Conservation (phyloP, 768 basidiomycete genomes). For the Termitomyces sp. region DNA sequence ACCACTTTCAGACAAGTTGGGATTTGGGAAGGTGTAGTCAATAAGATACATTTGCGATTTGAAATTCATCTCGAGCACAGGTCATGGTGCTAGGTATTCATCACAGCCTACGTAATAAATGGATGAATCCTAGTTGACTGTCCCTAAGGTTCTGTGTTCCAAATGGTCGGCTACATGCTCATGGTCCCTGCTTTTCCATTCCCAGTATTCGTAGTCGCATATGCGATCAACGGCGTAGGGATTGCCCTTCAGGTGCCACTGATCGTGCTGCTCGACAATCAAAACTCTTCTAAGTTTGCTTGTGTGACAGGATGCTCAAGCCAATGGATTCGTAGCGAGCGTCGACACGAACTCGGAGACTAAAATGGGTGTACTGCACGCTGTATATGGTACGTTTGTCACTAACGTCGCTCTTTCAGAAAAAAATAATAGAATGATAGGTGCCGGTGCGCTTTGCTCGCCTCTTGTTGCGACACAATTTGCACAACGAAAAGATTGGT, state of each 20-base stretch:
- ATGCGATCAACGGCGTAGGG: slow-evolving; percentile 24
- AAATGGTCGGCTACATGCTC: slow-evolving; percentile 40
- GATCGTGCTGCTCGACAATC: neutral
- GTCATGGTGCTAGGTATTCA: slow-evolving; percentile 20
- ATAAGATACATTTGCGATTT: neutral
- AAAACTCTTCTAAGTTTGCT: neutral
- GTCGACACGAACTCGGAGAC: slow-evolving; percentile 47
- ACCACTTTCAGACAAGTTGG: slow-evolving; percentile 20
- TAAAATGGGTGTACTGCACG: slow-evolving; percentile 70
- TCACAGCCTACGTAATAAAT: neutral
- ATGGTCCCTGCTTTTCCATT: slow-evolving; percentile 47
- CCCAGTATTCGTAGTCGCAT: slow-evolving; percentile 40
- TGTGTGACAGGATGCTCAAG: slow-evolving; percentile 56
- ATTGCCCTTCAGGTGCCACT: slow-evolving; percentile 26
- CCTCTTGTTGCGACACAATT: slow-evolving; percentile 85
- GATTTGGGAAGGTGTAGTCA: slow-evolving; percentile 25
- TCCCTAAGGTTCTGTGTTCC: slow-evolving; percentile 34
- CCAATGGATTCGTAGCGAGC: slow-evolving; percentile 63
- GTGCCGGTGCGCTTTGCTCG: slow-evolving; percentile 57
- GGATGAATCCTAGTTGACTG: neutral
- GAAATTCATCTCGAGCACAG: slow-evolving; percentile 6
- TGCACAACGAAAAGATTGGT: slow-evolving; percentile 59
- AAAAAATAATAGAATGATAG: slow-evolving; percentile 24
- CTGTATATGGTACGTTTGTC: slow-evolving; percentile 46
- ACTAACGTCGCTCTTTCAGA: neutral